phyloP scores from a whole-genome alignment of 1,284 basidiomycete genomes.

The Tylopilus orsonianus region DNA sequence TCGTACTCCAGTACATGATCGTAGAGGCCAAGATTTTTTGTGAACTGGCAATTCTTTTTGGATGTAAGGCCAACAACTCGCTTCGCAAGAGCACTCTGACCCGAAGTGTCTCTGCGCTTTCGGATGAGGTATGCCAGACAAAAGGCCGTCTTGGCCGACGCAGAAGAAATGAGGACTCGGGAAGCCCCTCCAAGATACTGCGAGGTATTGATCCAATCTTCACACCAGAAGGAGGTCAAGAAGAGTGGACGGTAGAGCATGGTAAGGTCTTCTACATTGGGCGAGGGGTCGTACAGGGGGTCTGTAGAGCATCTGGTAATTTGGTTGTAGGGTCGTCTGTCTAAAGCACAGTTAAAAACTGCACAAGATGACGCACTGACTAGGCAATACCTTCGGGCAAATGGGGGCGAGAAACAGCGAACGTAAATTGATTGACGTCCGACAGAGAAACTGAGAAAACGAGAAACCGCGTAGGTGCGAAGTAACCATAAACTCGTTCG shows the following conservation, averaged over 20 bases:
- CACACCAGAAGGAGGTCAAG: slow-evolving; percentile 70
- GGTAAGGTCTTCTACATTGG: slow-evolving; percentile 51
- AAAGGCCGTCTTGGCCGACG: slow-evolving; percentile 67
- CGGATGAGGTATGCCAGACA: slow-evolving; percentile 57
- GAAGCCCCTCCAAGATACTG: slow-evolving; percentile 46
- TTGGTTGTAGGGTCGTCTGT: slow-evolving; percentile 65
- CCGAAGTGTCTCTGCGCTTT: slow-evolving; percentile 27
- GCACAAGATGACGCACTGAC: background rate
- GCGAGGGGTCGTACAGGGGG: slow-evolving; percentile 47
- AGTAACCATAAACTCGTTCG: slow-evolving; percentile 63
- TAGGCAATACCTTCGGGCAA: slow-evolving; percentile 48
- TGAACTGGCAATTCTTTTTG: slow-evolving; percentile 51
- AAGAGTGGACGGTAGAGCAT: slow-evolving; percentile 69
- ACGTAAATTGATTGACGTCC: slow-evolving; percentile 51
- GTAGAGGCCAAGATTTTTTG: slow-evolving; percentile 50
- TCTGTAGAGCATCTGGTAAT: slow-evolving; percentile 56
- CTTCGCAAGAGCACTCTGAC: slow-evolving; percentile 16
- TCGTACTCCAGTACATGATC: slow-evolving; percentile 54
- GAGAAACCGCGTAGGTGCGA: slow-evolving; percentile 57
- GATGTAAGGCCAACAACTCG: slow-evolving; percentile 59
- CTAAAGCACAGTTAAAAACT: slow-evolving; percentile 31
- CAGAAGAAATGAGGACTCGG: slow-evolving; percentile 56
- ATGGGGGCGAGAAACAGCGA: slow-evolving; percentile 56
- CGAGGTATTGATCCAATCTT: slow-evolving; percentile 58
- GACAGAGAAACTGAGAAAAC: slow-evolving; percentile 47